Evolutionary conservation across 768 basidiomycete genomes (phyloP).

Genomic region (Hemileccinum rubropunctum): DNA sequence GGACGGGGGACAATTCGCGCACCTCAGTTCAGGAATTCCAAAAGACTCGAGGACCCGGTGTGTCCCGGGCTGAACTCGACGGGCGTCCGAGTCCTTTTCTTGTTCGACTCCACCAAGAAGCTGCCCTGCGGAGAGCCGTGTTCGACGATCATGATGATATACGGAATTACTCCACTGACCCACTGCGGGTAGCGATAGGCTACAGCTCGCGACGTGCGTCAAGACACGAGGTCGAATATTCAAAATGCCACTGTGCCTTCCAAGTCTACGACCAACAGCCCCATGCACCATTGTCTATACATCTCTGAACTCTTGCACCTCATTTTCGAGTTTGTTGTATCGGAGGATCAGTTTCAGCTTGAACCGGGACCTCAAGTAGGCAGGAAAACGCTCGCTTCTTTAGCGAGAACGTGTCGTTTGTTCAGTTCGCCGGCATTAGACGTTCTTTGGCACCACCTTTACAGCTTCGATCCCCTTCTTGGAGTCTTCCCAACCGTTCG

Average conservation of each 20-base stretch:
- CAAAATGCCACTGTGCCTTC: background rate
- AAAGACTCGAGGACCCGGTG: too few species aligned
- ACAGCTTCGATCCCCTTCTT: constrained; percentile 11
- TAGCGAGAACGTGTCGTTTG: constrained; percentile 12
- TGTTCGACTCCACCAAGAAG: too few species aligned
- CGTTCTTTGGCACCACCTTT: constrained; percentile 12
- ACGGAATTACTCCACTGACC: too few species aligned
- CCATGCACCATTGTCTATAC: constrained; percentile 39
- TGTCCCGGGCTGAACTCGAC: too few species aligned
- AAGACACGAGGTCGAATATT: background rate
- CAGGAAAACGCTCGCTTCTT: constrained; percentile 7
- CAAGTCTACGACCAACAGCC: background rate
- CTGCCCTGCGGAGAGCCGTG: too few species aligned
- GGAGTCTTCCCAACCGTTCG: constrained; percentile 2
- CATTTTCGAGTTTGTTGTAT: constrained; percentile 1
- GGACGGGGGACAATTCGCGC: too few species aligned
- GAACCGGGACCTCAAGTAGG: background rate
- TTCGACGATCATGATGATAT: too few species aligned
- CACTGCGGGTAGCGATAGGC: too few species aligned
- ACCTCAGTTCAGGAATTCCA: too few species aligned
- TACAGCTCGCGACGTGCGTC: background rate
- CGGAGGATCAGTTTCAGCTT: background rate
- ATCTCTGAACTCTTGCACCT: constrained; percentile 12
- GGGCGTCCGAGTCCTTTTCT: too few species aligned
- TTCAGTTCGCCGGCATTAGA: constrained; percentile 15